These are phyloP conservation scores for Triticum dicoccoides DNA, from an alignment of 176 grass and related monocot genomes.

Conservation along the genomic window DNA sequence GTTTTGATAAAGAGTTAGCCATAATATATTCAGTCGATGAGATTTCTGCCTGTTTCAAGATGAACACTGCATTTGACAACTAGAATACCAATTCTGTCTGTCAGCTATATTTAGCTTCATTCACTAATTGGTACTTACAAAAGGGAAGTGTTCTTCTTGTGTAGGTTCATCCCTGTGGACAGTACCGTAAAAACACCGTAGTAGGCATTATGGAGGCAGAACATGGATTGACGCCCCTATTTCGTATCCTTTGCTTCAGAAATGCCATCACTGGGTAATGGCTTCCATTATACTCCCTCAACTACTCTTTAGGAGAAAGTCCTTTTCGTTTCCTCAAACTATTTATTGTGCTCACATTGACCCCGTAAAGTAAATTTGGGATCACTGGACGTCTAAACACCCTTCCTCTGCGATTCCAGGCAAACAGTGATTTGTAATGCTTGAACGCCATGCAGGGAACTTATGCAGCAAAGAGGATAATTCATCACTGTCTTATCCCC, in stretches of 20 bases:
- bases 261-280: constrained; percentile 6
- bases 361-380: not conserved
- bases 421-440: not conserved
- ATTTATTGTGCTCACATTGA: not conserved
- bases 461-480: not conserved
- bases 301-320: not conserved
- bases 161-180: constrained; percentile 97
- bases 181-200: constrained; percentile 94
- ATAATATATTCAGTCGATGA: not conserved
- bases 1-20: not conserved
- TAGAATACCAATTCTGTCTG: not conserved
- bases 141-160: not conserved
- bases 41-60: not conserved
- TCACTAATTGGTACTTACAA: not conserved
- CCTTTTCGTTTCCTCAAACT: not conserved
- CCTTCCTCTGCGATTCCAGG: not conserved
- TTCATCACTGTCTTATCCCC: not conserved
- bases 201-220: constrained; percentile 92
- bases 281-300: not conserved
- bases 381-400: not conserved
- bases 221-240: constrained; percentile 67
- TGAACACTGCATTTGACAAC: not conserved
- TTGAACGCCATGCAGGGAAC: not conserved
- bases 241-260: constrained; percentile 77
- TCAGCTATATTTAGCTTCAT: constrained; percentile 15